Evolutionary conservation across 2,329 filamentous ascomycete genomes (phyloP).

Genomic region (Epichloe festucae): DNA sequence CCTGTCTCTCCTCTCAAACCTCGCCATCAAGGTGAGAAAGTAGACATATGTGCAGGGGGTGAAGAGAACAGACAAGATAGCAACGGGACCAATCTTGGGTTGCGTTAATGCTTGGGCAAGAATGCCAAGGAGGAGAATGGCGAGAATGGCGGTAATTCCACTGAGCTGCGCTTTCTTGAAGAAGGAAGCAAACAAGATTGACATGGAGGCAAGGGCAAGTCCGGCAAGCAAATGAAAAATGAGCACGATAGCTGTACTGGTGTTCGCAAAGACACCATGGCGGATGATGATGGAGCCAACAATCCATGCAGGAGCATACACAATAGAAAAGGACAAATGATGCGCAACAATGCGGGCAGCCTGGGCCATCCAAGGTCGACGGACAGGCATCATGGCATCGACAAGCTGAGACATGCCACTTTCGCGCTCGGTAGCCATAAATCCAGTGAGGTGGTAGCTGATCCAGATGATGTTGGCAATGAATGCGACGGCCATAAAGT

Average conservation of each 20-base stretch:
- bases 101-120: conserved; percentile 62
- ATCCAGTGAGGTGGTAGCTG: conserved; percentile 75
- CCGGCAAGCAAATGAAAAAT: conserved; percentile 67
- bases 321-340: conserved; percentile 64
- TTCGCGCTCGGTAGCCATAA: conserved; percentile 77
- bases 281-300: conserved; percentile 55
- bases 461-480: conserved; percentile 70
- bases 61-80: conserved; percentile 63
- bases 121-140: conserved; percentile 64
- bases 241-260: conserved; percentile 51
- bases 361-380: conserved; percentile 62
- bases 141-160: conserved; percentile 65
- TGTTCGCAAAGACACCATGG: conserved; percentile 50
- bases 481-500: conserved; percentile 66
- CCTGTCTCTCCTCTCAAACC: conserved; percentile 53
- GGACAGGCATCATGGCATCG: conserved; percentile 81
- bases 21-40: conserved; percentile 62
- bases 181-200: conserved; percentile 67
- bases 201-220: conserved; percentile 64
- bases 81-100: conserved; percentile 50
- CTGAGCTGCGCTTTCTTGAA: conserved; percentile 83
- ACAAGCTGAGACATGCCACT: conserved; percentile 77
- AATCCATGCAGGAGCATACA: conserved; percentile 77
- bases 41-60: conserved; percentile 80
- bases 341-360: conserved; percentile 65